Conservation (phyloP, 2,329 filamentous ascomycete species). For the Aspergillus puulaauensis region DNA sequence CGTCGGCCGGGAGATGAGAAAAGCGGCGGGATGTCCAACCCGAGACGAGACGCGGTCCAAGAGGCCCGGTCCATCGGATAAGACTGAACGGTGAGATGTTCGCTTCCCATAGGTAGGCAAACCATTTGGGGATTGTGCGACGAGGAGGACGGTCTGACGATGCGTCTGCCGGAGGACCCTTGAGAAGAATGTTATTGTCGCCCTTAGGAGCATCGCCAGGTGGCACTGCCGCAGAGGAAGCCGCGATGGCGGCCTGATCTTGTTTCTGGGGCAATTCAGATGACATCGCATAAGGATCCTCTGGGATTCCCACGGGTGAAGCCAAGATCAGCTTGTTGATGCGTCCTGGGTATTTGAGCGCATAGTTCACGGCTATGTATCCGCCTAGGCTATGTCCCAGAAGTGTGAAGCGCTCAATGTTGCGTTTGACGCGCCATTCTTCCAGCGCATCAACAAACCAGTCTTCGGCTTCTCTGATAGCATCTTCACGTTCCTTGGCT, state of each 20-base stretch:
- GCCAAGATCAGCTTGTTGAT: constrained; percentile 95
- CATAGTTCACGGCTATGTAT: constrained; percentile 92
- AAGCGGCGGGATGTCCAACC: constrained; percentile 94
- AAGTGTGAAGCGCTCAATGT: constrained; percentile 90
- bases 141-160: constrained; percentile 48
- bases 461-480: constrained; percentile 84
- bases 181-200: constrained; percentile 57
- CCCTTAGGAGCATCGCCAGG: constrained; percentile 28
- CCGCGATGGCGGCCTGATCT: constrained; percentile 57
- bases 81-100: constrained; percentile 95
- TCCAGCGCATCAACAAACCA: constrained; percentile 97
- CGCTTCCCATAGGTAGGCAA: constrained; percentile 92
- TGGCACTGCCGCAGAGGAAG: constrained; percentile 20
- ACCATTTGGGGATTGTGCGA: constrained; percentile 74
- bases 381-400: constrained; percentile 91
- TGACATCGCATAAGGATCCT: constrained; percentile 85
- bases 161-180: constrained; percentile 21
- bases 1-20: constrained; percentile 76
- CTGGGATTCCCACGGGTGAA: constrained; percentile 90
- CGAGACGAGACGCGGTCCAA: constrained; percentile 88
- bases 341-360: constrained; percentile 90
- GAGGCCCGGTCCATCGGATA: constrained; percentile 80
- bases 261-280: constrained; percentile 77
- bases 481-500: constrained; percentile 75
- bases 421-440: constrained; percentile 86